Base-by-base conservation (phyloP, 2,329 filamentous ascomycete genomes). In the Leptosphaerulina australis region DNA sequence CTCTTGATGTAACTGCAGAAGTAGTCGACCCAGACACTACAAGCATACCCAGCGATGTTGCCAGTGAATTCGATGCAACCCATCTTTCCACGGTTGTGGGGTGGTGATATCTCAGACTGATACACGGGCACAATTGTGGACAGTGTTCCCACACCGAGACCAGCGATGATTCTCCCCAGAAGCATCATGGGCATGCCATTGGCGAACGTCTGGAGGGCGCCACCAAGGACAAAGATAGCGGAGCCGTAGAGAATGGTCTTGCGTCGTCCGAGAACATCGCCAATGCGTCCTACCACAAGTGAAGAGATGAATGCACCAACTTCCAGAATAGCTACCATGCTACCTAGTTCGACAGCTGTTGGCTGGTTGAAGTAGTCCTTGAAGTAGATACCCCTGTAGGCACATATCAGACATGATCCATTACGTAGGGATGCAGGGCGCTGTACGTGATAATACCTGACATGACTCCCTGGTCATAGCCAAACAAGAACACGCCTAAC, bases 11-110 rank as follows among this genome's bases (percentile, higher is more conserved):
- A 97, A 50, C 90, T 94, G 75, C 92, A 97, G 66, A 94, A 93
- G 75, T 97, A 99, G 74, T 99, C 94, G 21, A 97, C 93, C 94
- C 94, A 99, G 17, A 97, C 93, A 63, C 93, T 97, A 44, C 91
- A 91, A 45, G 93, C 88, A 71, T 99, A 99, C 24, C 94, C 94
- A 54, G 90, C 87, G 57, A 99, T 96, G 74, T 99, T 99, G 44
- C 94, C 94, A 0, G 93, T 93, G 69, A 97, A 99, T 73, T 99
- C 94, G 60, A 99, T 97, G 73, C 94, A 97, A 18, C 93, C 94
- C 55, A 99, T 81, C 76, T 94, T 95, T 57, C 94, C 94, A 65
- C 94, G 84, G 74, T 96, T 97, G 69, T 99, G 94, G 4, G 94
- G 91, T 38, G 94, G 94, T 33, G 93, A 97, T 67, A 81, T 80